Percentiles rank a stretch among this genome's conserved stretches.
Conservation (phyloP, 306 rosid genomes). For the Quercus suber region DNA sequence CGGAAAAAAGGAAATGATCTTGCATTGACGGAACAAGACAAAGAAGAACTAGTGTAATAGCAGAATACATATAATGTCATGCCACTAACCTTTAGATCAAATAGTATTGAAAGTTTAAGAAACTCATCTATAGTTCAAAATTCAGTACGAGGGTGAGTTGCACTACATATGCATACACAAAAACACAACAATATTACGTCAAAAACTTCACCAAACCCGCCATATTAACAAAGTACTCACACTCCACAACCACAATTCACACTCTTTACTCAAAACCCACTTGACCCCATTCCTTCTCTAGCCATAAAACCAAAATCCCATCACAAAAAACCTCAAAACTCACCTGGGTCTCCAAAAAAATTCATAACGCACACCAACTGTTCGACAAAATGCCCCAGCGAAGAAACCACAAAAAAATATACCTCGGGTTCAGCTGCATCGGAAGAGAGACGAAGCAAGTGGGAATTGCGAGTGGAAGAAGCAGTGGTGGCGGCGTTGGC, state of each 20-base stretch:
- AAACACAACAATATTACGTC: neutral
- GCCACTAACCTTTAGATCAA: neutral
- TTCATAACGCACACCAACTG: neutral
- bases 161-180: neutral
- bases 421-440: constrained; percentile 23
- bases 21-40: neutral
- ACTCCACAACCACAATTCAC: neutral
- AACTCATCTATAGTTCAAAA: neutral
- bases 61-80: neutral
- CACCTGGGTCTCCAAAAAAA: neutral
- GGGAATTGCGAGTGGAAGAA: constrained; percentile 44
- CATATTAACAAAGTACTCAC: neutral
- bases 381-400: neutral
- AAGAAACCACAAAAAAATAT: neutral
- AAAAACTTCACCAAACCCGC: neutral
- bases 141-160: neutral
- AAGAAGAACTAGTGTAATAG: neutral
- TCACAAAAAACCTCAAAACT: neutral
- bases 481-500: constrained; percentile 18
- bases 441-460: constrained; percentile 31
- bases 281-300: neutral
- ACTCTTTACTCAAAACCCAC: neutral
- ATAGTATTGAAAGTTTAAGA: neutral
- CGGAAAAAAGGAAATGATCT: neutral
- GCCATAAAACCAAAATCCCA: neutral